These are phyloP conservation scores for Giardia duodenalis DNA, from an alignment of 208 protist genomes.

Conservation along the genomic window DNA sequence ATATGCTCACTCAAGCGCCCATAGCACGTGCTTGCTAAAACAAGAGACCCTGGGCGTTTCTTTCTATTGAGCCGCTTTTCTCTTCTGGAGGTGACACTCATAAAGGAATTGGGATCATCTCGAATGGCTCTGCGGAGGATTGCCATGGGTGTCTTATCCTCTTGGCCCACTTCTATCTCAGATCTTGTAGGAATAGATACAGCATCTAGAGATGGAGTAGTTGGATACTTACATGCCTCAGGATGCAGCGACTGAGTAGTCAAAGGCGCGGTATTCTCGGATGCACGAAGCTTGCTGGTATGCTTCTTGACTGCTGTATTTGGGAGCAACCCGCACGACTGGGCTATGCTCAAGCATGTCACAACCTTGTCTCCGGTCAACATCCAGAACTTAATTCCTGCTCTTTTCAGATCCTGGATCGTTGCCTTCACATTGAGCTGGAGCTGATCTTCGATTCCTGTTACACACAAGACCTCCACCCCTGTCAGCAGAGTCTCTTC, in stretches of 20 bases:
- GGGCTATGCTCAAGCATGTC: slow-evolving; percentile 76
- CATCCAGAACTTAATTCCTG: slow-evolving; percentile 89
- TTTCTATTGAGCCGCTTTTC: background rate
- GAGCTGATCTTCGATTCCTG: slow-evolving; percentile 85
- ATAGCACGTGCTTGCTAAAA: no score
- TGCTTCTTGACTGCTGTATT: slow-evolving; percentile 43
- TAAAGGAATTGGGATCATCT: no score
- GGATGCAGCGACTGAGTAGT: background rate
- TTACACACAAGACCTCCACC: slow-evolving; percentile 69
- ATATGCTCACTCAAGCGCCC: background rate
- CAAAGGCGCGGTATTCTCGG: background rate
- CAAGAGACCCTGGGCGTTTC: no score
- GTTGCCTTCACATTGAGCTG: slow-evolving; percentile 68
- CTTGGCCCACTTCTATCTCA: no score
- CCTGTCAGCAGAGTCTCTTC: background rate
- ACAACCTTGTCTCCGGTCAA: slow-evolving; percentile 91
- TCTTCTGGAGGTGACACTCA: no score
- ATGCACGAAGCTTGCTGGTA: background rate
- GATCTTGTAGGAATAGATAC: no score
- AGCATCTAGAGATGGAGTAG: background rate
- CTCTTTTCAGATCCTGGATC: slow-evolving; percentile 78
- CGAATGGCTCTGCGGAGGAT: no score
- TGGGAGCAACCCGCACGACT: slow-evolving; percentile 64
- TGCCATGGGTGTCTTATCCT: no score
- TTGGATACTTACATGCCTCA: background rate